Evolutionary conservation across 1,284 basidiomycete genomes (phyloP), one percentile per base, ranked within the genome.

Genomic region (Trametes hirsuta): DNA sequence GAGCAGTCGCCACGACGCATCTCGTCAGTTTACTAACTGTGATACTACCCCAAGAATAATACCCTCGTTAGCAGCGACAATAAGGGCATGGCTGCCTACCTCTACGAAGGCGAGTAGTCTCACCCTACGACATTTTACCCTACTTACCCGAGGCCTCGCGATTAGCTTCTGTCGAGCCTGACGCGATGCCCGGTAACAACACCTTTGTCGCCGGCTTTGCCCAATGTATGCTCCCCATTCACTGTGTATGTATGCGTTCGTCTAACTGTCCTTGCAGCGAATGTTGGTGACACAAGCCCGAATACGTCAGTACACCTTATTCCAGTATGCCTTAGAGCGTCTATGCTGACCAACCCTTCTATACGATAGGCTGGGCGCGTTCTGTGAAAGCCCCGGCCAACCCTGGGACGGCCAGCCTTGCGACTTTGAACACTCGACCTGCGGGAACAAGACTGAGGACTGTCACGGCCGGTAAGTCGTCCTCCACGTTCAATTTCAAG

Each of bases 61-160:
- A 91, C 90, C 0, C 76, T 92, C 10, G 81, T 93, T 35, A 91
- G 88, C 70, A 76, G 80, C 4, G 90, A 92, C 72, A 92, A 92
- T 76, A 93, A 93, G 71, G 91, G 91, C 24, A 91, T 93, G 87
- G 89, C 90, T 4, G 90, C 90, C 10, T 87, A 84, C 71, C 69
- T 92, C 14, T 92, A 90, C 62, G 91, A 92, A 77, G 75, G 87
- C 87, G 62, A 48, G 78, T 62, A 11, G 55, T 22, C 5, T 24
- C 18, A 35, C 21, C 18, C 18, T 42, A 12, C 42, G 12, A 2
- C 6, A 4, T 48, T n/a, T 12, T 40, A 18, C 45, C 10, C 24
- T 6, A 10, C 37, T 47, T 18, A 54, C 21, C 53, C 15, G 5
- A 30, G 30, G 30, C 30, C 30, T 30, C 22, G 60, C 35, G 53